These are phyloP conservation scores for Pseudocercospora pini-densiflorae DNA, from an alignment of 2,329 filamentous ascomycete species.

Conservation along the genomic window DNA sequence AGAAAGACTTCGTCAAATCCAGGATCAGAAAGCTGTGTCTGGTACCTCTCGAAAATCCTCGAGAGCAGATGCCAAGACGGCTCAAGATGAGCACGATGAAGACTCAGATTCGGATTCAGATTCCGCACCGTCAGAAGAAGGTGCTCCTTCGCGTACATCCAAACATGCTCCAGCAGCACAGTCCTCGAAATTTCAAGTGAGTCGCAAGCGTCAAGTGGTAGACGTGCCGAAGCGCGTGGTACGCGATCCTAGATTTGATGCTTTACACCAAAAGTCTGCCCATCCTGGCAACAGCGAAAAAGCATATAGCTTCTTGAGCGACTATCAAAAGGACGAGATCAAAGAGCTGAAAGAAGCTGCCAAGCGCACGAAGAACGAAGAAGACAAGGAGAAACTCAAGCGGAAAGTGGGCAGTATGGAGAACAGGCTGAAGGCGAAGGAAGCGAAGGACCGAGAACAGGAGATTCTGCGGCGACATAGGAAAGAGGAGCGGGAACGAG, in stretches of 20 bases:
- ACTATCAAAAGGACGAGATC: conserved; percentile 86
- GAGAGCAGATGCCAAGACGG: conserved; percentile 31
- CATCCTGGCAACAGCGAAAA: conserved; percentile 58
- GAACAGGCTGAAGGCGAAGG: conserved; percentile 72
- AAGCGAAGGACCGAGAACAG: conserved; percentile 70
- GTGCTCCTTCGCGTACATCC: conserved; percentile 59
- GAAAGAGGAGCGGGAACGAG: conserved; percentile 79
- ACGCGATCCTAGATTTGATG: conserved; percentile 88
- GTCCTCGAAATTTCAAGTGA: conserved; percentile 81
- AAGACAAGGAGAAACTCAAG: conserved; percentile 72
- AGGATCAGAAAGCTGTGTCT: conserved; percentile 43
- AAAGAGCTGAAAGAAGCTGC: conserved; percentile 71
- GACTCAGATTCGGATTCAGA: conserved; percentile 38
- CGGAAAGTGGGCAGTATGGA: conserved; percentile 77
- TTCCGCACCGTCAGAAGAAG: conserved; percentile 48
- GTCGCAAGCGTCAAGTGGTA: conserved; percentile 76
- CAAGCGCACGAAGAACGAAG: conserved; percentile 65
- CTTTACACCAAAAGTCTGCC: conserved; percentile 53
- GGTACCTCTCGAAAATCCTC: background rate
- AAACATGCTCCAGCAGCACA: conserved; percentile 90
- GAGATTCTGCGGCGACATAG: conserved; percentile 76
- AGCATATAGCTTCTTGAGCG: conserved; percentile 86
- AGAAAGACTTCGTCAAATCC: conserved; percentile 49
- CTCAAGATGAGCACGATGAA: conserved; percentile 20
- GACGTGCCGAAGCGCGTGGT: conserved; percentile 60